Percentiles rank a stretch among this genome's conserved stretches.
phyloP scores from a whole-genome alignment of 192 early-diverging fungal genomes.

The Linnemannia elongata region DNA sequence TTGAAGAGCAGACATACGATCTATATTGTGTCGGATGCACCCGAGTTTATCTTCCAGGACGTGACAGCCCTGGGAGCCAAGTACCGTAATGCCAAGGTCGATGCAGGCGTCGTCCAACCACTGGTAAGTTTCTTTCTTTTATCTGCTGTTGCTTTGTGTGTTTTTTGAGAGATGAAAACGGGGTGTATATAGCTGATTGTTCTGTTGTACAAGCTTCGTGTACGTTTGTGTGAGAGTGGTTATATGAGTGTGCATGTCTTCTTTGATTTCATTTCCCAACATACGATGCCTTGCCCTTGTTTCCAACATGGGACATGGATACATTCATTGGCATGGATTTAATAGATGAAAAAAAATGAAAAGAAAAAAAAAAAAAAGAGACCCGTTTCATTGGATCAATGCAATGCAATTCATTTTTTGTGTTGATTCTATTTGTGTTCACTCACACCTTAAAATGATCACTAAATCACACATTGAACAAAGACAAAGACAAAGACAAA shows the following conservation, averaged over 20 bases:
- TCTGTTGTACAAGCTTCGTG: conserved; percentile 8
- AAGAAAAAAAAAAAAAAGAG: background rate
- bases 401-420: background rate
- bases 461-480: background rate
- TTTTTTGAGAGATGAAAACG: background rate
- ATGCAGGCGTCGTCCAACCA: conserved; percentile 72
- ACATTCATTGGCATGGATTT: background rate
- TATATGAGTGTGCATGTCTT: background rate
- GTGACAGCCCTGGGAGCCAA: conserved; percentile 60
- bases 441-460: background rate
- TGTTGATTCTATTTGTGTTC: background rate
- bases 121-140: conserved; percentile 18
- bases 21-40: conserved; percentile 67
- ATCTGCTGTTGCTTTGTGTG: background rate
- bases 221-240: background rate
- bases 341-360: background rate
- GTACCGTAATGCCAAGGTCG: conserved; percentile 68
- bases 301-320: background rate
- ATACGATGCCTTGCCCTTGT: too few relatives aligned
- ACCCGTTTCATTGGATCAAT: conserved; percentile 3
- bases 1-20: conserved; percentile 50
- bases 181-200: background rate
- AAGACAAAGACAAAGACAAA: background rate
- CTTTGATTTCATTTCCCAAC: background rate
- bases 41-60: conserved; percentile 67